Percentiles rank a stretch among this genome's conserved stretches.
phyloP scores from a whole-genome alignment of 441 rosid genomes.

The Francoa sonchifolia region DNA sequence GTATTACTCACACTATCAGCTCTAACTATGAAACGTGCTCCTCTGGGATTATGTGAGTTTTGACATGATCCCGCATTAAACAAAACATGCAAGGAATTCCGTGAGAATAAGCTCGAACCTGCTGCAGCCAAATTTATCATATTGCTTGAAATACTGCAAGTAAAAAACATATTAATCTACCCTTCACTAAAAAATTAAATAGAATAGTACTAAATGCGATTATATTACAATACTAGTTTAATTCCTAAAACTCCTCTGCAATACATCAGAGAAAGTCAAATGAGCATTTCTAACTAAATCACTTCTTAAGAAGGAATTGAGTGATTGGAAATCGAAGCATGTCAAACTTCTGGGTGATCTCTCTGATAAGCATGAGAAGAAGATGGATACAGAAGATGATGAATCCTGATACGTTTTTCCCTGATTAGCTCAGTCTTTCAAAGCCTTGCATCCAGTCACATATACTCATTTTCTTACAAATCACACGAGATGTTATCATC shows the following conservation, averaged over 20 bases:
- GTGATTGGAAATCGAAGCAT: not conserved
- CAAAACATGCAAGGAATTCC: conserved; percentile 38
- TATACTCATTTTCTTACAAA: too few relatives aligned
- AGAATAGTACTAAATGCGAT: not conserved
- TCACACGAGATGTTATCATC: too few relatives aligned
- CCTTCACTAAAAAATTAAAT: not conserved
- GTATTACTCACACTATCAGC: conserved; percentile 86
- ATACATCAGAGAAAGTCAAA: not conserved
- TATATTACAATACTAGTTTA: not conserved
- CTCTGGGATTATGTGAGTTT: conserved; percentile 31
- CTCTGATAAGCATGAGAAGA: not conserved
- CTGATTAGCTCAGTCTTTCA: too few relatives aligned
- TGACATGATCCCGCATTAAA: conserved; percentile 31
- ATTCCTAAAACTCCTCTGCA: not conserved
- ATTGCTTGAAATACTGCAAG: conserved; percentile 27
- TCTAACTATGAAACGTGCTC: conserved; percentile 61
- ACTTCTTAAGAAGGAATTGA: not conserved
- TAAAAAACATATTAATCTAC: conserved; percentile 3
- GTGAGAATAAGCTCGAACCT: conserved; percentile 57
- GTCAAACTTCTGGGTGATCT: not conserved
- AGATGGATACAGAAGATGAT: too few relatives aligned
- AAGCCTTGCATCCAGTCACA: too few relatives aligned
- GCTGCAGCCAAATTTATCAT: conserved; percentile 39
- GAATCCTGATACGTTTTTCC: too few relatives aligned
- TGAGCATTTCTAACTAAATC: too few relatives aligned